Evolutionary conservation across 169 alveolate species (phyloP).

Genomic region (Cystoisospora suis): DNA sequence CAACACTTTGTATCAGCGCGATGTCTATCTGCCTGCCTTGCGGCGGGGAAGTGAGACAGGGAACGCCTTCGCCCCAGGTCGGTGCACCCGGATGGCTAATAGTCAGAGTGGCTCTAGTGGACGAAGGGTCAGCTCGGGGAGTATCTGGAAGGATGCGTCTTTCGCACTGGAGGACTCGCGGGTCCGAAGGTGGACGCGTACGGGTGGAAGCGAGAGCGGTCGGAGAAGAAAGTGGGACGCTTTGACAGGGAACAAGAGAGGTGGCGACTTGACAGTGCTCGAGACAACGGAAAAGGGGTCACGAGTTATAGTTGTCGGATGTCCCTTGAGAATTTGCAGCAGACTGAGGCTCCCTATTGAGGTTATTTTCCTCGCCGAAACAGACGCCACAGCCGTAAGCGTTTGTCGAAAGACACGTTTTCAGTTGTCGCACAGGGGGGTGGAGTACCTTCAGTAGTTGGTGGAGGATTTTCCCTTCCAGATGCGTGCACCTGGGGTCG

Average conservation of each 20-base stretch:
- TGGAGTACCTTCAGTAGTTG: no score
- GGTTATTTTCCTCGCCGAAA: slow-evolving; percentile 46
- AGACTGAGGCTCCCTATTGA: slow-evolving; percentile 38
- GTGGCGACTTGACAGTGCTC: background rate
- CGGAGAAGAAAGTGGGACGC: background rate
- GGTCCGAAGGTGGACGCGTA: background rate
- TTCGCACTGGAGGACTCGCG: background rate
- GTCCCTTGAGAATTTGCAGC: slow-evolving; percentile 44
- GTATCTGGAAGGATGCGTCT: background rate
- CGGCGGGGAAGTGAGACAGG: background rate
- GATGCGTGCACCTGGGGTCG: no score
- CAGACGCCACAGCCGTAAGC: slow-evolving; percentile 51
- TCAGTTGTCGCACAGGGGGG: no score
- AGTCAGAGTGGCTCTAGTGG: background rate
- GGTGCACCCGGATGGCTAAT: background rate
- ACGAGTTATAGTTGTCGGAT: slow-evolving; percentile 26
- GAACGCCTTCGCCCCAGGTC: background rate
- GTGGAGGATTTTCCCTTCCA: no score
- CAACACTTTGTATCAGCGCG: background rate
- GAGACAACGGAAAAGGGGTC: background rate
- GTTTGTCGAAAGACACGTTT: no score
- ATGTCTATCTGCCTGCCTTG: background rate
- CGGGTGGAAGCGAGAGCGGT: background rate
- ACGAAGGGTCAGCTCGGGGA: background rate
- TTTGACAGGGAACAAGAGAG: background rate